Evolutionary conservation across 192 early-diverging fungal species (phyloP).

Genomic region (Chytriomyces sp.): DNA sequence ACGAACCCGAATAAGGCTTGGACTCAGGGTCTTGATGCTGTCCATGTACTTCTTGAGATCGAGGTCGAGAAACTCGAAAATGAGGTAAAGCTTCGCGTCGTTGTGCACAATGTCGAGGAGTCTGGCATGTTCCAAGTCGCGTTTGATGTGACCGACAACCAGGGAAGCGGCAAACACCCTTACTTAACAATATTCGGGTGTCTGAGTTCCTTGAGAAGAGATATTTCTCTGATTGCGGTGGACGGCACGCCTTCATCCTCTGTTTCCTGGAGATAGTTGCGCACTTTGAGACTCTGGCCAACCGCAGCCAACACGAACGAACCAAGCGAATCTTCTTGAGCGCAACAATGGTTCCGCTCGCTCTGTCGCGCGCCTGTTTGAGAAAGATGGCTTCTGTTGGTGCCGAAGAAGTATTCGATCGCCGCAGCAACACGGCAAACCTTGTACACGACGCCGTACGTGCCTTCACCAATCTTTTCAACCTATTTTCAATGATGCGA

Average conservation of each 20-base stretch:
- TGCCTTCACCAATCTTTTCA: constrained; percentile 97
- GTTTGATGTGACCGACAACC: no score
- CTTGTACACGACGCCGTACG: constrained; percentile 86
- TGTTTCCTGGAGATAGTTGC: constrained; percentile 26
- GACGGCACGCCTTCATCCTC: constrained; percentile 89
- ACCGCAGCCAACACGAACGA: neutral
- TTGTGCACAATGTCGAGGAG: constrained; percentile 87
- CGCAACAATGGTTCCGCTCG: constrained; percentile 85
- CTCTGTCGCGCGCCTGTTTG: constrained; percentile 75
- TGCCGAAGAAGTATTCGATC: no score
- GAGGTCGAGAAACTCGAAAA: constrained; percentile 95
- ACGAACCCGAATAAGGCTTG: constrained; percentile 62
- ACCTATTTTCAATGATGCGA: no score
- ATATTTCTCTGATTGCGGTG: constrained; percentile 98
- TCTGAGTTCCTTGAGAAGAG: constrained; percentile 93
- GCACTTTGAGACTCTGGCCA: neutral
- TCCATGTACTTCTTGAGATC: constrained; percentile 90
- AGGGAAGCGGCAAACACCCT: no score
- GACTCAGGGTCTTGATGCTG: constrained; percentile 49
- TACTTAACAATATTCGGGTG: constrained; percentile 75
- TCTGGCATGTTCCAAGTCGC: constrained; percentile 38
- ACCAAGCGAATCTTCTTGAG: constrained; percentile 81
- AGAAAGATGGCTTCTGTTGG: no score
- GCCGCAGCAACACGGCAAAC: no score
- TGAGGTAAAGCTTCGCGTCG: constrained; percentile 86